These are phyloP conservation scores for Kurtzmaniella quercitrusa DNA, from an alignment of 1,139 yeast species.

Conservation along the genomic window DNA sequence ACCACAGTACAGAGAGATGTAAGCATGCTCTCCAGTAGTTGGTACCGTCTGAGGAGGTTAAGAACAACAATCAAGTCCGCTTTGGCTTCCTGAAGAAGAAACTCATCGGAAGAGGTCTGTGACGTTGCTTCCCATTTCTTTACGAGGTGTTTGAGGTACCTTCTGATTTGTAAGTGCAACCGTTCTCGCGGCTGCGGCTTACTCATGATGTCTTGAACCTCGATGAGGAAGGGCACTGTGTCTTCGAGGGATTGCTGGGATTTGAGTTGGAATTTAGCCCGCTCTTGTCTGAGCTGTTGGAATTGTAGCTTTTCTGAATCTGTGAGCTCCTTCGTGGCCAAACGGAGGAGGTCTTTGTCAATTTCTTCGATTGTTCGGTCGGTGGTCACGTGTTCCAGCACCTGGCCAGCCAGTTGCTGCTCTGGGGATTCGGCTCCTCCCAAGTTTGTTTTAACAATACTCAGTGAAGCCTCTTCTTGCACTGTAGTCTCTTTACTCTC, in stretches of 20 bases:
- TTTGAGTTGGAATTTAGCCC: not conserved
- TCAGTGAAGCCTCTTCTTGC: not conserved
- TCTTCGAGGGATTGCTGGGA: constrained; percentile 10
- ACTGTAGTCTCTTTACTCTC: not conserved
- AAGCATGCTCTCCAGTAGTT: constrained; percentile 40
- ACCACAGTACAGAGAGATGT: constrained; percentile 59
- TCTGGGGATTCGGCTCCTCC: not conserved
- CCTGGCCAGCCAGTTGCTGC: not conserved
- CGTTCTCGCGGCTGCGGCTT: constrained; percentile 21
- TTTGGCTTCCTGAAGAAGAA: constrained; percentile 50
- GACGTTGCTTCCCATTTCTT: constrained; percentile 37
- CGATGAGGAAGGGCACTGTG: constrained; percentile 21
- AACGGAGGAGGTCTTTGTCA: not conserved
- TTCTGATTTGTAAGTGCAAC: constrained; percentile 42
- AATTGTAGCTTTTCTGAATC: constrained; percentile 12
- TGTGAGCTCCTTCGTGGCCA: constrained; percentile 3
- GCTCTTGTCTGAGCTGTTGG: not conserved
- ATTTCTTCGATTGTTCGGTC: not conserved
- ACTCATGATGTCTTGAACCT: constrained; percentile 29
- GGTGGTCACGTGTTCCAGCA: not conserved
- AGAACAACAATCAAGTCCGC: constrained; percentile 57
- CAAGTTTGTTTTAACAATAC: not conserved
- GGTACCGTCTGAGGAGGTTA: constrained; percentile 49
- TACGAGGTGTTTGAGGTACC: constrained; percentile 45
- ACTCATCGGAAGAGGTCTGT: constrained; percentile 5